phyloP scores from a whole-genome alignment of 2,329 filamentous ascomycete species.

The Apiospora aurea region DNA sequence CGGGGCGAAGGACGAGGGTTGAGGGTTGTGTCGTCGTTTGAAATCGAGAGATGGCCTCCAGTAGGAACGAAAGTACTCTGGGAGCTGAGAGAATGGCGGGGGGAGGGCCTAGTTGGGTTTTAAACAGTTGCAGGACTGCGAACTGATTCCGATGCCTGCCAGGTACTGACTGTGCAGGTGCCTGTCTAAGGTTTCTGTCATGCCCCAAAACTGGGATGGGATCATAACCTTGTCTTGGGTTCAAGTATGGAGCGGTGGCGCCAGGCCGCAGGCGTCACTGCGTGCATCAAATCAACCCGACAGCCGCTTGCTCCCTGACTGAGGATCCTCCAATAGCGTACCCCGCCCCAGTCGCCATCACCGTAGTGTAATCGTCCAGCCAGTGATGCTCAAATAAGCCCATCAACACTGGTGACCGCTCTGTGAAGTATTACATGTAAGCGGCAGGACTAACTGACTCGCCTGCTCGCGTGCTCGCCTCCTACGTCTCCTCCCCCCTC shows the following conservation, averaged over 20 bases:
- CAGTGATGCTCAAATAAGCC: not conserved
- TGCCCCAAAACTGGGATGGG: constrained; percentile 19
- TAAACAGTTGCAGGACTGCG: constrained; percentile 11
- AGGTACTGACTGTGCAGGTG: constrained; percentile 10
- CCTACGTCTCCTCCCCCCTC: not conserved
- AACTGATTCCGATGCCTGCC: constrained; percentile 2
- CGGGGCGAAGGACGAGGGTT: not conserved
- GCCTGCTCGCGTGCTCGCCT: constrained; percentile 11
- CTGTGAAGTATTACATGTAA: constrained; percentile 14
- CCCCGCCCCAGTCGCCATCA: constrained; percentile 16
- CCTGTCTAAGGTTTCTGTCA: constrained; percentile 16
- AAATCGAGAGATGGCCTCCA: not conserved
- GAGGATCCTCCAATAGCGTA: constrained; percentile 10
- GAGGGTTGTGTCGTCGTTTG: not conserved
- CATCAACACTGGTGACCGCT: not conserved
- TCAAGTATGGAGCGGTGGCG: constrained; percentile 13
- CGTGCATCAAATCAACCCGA: constrained; percentile 16
- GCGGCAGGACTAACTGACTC: not conserved
- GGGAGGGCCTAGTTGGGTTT: constrained; percentile 17
- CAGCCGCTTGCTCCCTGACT: constrained; percentile 12
- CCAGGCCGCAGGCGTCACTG: constrained; percentile 5
- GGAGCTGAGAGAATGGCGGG: constrained; percentile 10
- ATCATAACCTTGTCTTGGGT: constrained; percentile 13
- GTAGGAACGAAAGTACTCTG: constrained; percentile 1
- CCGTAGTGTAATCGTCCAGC: constrained; percentile 10